These are phyloP conservation scores for Xerocomellus intermedius DNA, from an alignment of 768 basidiomycete genomes.

Conservation along the genomic window DNA sequence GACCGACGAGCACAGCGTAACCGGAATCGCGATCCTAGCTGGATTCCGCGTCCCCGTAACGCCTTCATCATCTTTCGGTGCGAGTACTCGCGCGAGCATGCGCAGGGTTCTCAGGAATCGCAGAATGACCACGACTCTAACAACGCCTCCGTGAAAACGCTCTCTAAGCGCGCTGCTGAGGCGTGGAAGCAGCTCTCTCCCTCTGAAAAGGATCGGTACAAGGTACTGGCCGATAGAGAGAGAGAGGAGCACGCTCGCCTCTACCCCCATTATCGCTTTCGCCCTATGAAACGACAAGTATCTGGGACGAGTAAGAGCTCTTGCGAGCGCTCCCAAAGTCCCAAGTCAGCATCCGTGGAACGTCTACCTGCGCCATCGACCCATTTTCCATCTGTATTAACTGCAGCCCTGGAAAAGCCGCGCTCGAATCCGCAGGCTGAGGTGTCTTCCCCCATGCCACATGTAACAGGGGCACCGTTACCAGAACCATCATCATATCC, in stretches of 20 bases:
- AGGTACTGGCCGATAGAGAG: conserved; percentile 53
- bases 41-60: conserved; percentile 67
- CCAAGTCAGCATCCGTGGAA: conserved; percentile 2
- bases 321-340: conserved; percentile 11
- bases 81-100: conserved; percentile 52
- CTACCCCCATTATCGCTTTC: conserved; percentile 65
- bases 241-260: conserved; percentile 52
- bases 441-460: background rate
- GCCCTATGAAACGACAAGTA: conserved; percentile 46
- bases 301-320: conserved; percentile 19
- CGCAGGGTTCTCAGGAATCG: conserved; percentile 35
- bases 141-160: conserved; percentile 43
- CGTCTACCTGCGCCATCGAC: background rate
- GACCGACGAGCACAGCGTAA: conserved; percentile 39
- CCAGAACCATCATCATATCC: background rate
- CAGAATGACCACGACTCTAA: conserved; percentile 26
- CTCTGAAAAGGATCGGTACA: conserved; percentile 50
- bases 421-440: conserved; percentile 2
- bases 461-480: background rate
- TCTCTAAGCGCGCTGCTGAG: conserved; percentile 76
- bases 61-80: conserved; percentile 75
- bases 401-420: conserved; percentile 1
- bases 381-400: conserved; percentile 18
- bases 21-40: conserved; percentile 48
- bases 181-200: conserved; percentile 64